Evolutionary conservation across 306 rosid species (phyloP), one percentile per base, ranked within the genome.

Genomic region (Fragaria vesca): DNA sequence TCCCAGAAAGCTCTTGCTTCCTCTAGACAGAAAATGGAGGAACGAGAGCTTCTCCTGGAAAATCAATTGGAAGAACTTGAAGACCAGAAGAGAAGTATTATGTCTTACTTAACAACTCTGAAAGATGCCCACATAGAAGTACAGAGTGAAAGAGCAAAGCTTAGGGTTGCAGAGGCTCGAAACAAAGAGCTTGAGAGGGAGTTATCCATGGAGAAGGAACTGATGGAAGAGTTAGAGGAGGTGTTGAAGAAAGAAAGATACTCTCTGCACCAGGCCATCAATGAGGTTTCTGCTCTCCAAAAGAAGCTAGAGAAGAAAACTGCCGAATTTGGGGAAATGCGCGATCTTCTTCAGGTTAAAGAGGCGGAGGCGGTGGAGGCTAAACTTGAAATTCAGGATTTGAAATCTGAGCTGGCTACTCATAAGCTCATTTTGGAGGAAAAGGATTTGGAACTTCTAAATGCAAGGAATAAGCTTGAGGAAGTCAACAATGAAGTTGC

Each of bases 381-480:
- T 76, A 93, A 85, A 86, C 80, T 95, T 32, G 94, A 91, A 82
- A 91, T 93, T 85, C 90, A 91, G 83, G 89, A 90, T 76, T 84
- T 93, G 84, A 93, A 87, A 91, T 89, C 96, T 42, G 90, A 87
- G 72, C 89, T 81, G 86, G 90, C 88, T 52, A 80, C 97, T 21
- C 94, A 93, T 78, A 80, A 66, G 87, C 81, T 77, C 84, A 71
- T 90, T 45, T 86, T 95, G 88, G 90, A 86, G 42, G 94, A 91
- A 85, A 95, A 88, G 78, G 99, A 95, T 81, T 71, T 83, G 83
- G 97, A 93, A 82, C 96, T 95, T 80, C 80, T 84, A n/a, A 82
- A 78, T 84, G 93, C 97, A 28, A 92, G 83, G 86, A 93, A 87
- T 79, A 88, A 74, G 79, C 83, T 91, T n/a, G 85, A 48, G 47